Conservation (phyloP, 768 basidiomycete genomes). For the Strobilomyces confusus region DNA sequence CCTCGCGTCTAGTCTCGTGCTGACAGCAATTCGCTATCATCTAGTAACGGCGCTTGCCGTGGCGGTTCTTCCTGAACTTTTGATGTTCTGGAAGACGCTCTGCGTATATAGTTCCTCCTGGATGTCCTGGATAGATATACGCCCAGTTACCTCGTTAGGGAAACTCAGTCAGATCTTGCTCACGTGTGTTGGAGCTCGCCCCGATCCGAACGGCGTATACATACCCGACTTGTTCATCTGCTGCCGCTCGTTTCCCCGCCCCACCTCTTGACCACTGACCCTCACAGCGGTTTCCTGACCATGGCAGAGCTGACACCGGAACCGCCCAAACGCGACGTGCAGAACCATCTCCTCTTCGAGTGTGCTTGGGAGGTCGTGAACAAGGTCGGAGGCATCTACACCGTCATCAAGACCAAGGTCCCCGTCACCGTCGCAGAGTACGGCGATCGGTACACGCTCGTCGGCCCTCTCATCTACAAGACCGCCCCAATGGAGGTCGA, state of each 20-base stretch:
- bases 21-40: constrained; percentile 41
- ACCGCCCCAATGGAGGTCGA: constrained; percentile 99
- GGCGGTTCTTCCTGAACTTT: constrained; percentile 28
- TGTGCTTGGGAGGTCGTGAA: constrained; percentile 98
- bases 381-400: constrained; percentile 99
- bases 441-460: constrained; percentile 91
- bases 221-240: not conserved
- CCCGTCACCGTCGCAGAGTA: constrained; percentile 97
- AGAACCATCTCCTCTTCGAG: constrained; percentile 83
- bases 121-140: not conserved
- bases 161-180: constrained; percentile 9
- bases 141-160: constrained; percentile 22
- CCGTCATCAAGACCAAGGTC: constrained; percentile 99
- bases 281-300: not conserved
- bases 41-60: constrained; percentile 35
- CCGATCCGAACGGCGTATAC: not conserved
- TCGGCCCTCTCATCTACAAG: constrained; percentile 98
- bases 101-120: not conserved
- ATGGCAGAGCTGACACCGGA: constrained; percentile 24
- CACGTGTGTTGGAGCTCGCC: constrained; percentile 14
- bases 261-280: not conserved
- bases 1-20: not conserved
- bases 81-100: not conserved
- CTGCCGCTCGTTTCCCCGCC: not conserved
- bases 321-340: constrained; percentile 59